Conservation (phyloP, 352 stramenopile genomes). For the Peronospora farinosa region DNA sequence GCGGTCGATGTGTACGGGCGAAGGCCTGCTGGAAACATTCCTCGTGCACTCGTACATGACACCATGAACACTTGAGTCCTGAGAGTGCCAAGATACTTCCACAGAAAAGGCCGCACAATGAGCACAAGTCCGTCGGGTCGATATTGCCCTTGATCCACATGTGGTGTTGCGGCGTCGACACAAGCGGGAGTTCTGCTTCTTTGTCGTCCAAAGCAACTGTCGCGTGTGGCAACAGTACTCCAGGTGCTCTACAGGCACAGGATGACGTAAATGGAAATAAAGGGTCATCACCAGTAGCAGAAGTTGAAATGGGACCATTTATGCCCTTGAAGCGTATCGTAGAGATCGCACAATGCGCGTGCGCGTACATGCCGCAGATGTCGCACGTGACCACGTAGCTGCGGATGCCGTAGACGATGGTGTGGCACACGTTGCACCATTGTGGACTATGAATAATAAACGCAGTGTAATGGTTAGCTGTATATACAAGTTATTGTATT, state of each 20-base stretch:
- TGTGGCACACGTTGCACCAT: constrained; percentile 80
- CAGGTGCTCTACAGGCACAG: constrained; percentile 24
- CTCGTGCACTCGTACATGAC: constrained; percentile 72
- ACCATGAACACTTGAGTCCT: constrained; percentile 78
- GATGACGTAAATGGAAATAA: not conserved
- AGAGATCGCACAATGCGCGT: constrained; percentile 61
- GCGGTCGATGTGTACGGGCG: constrained; percentile 21
- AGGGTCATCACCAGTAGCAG: not conserved
- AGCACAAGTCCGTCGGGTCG: constrained; percentile 75
- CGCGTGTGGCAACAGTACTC: constrained; percentile 10
- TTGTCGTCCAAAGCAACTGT: constrained; percentile 19
- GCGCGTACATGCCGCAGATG: constrained; percentile 78
- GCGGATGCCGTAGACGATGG: constrained; percentile 76
- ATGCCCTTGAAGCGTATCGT: constrained; percentile 42
- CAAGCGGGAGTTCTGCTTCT: constrained; percentile 3
- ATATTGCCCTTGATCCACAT: constrained; percentile 83
- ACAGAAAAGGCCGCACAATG: constrained; percentile 71
- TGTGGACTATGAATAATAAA: constrained; percentile 34
- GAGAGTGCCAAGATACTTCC: constrained; percentile 76
- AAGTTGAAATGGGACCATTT: constrained; percentile 1
- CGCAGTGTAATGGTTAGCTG: constrained; percentile 2
- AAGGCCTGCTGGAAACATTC: constrained; percentile 57
- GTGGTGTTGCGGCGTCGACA: constrained; percentile 30
- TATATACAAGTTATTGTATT: not conserved
- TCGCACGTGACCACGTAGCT: constrained; percentile 84